Conservation (phyloP, 176 grass and related monocot genomes). For the Ananas comosus region DNA sequence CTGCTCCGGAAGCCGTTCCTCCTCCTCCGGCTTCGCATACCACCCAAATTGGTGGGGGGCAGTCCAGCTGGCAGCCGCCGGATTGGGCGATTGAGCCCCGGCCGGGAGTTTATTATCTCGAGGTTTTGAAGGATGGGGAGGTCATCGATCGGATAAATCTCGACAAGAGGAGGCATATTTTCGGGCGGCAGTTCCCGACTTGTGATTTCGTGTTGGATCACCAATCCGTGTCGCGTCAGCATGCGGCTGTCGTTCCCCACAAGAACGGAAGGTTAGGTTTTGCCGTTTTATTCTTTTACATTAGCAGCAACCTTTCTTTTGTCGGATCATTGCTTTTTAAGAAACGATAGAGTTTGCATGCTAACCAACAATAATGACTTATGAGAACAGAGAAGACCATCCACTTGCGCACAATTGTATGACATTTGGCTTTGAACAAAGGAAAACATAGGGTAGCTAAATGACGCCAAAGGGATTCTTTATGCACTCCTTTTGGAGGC, state of each 20-base stretch:
- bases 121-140: slow-evolving; percentile 75
- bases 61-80: slow-evolving; percentile 79
- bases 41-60: slow-evolving; percentile 79
- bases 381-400: too few relatives aligned
- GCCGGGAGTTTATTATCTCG: slow-evolving; percentile 75
- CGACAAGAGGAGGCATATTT: slow-evolving; percentile 81
- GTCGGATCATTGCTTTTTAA: not conserved
- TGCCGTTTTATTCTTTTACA: not conserved
- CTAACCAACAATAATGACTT: too few relatives aligned
- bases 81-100: slow-evolving; percentile 83
- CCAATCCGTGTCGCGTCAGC: slow-evolving; percentile 91
- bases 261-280: slow-evolving; percentile 73
- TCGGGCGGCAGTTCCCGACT: slow-evolving; percentile 74
- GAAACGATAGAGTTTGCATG: not conserved
- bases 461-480: too few relatives aligned
- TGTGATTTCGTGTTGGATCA: slow-evolving; percentile 95
- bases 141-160: slow-evolving; percentile 82
- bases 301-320: not conserved
- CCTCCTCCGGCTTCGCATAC: not conserved
- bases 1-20: not conserved
- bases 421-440: too few relatives aligned
- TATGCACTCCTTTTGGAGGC: too few relatives aligned
- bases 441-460: too few relatives aligned
- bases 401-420: too few relatives aligned
- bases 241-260: slow-evolving; percentile 87